These are phyloP conservation scores for Myxozyma sirexii DNA, from an alignment of 805 yeast genomes.

Conservation along the genomic window DNA sequence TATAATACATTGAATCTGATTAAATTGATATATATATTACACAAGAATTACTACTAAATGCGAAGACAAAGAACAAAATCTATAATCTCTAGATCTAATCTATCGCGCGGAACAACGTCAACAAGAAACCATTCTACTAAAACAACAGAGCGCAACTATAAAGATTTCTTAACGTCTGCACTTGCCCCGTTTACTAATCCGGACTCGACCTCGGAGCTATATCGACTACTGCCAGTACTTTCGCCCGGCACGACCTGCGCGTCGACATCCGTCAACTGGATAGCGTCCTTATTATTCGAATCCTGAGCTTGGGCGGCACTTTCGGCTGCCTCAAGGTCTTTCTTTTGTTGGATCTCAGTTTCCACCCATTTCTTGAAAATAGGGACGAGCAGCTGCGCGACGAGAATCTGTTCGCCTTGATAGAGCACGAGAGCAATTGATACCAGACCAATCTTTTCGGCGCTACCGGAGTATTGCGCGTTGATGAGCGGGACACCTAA, in stretches of 20 bases:
- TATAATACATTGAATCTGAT: too few species aligned
- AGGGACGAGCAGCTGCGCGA: slow-evolving; percentile 72
- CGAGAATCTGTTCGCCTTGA: slow-evolving; percentile 83
- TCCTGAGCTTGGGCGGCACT: not conserved
- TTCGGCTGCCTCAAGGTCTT: slow-evolving; percentile 9
- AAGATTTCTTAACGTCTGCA: not conserved
- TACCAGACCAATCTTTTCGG: slow-evolving; percentile 61
- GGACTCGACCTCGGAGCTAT: slow-evolving; percentile 3
- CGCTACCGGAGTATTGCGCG: slow-evolving; percentile 71
- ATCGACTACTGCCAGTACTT: not conserved
- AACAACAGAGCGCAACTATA: not conserved
- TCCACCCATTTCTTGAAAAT: slow-evolving; percentile 71
- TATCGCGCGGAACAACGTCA: too few species aligned
- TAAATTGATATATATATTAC: too few species aligned
- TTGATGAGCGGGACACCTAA: slow-evolving; percentile 83
- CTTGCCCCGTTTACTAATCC: not conserved
- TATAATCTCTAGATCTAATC: too few species aligned
- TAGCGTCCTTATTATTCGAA: not conserved
- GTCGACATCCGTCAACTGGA: not conserved
- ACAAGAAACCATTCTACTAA: too few species aligned
- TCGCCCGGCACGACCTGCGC: slow-evolving; percentile 1
- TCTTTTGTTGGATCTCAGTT: slow-evolving; percentile 14
- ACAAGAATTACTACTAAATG: too few species aligned
- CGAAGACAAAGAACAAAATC: too few species aligned
- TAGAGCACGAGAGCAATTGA: slow-evolving; percentile 82